Percentiles rank a stretch among this genome's conserved stretches.
These are phyloP conservation scores for Capsella bursapastoris DNA, from an alignment of 345 rosid species.

Conservation along the genomic window DNA sequence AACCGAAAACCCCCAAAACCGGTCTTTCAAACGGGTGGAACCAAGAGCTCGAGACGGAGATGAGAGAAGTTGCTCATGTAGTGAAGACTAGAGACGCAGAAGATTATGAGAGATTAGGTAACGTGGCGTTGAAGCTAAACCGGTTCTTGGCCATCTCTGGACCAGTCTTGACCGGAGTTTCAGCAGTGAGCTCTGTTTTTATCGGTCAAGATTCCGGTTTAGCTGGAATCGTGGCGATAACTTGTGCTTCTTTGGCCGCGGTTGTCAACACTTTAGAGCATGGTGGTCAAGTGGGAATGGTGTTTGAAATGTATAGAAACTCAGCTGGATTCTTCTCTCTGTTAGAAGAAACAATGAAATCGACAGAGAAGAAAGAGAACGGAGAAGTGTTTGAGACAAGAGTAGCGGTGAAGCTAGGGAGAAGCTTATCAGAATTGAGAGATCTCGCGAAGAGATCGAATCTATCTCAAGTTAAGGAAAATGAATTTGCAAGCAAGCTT, in stretches of 20 bases:
- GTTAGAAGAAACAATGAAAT: constrained; percentile 43
- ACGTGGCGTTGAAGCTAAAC: constrained; percentile 42
- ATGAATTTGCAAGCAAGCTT: constrained; percentile 51
- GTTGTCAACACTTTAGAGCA: constrained; percentile 46
- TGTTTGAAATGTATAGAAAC: constrained; percentile 51
- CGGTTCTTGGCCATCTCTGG: constrained; percentile 46
- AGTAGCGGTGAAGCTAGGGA: constrained; percentile 47
- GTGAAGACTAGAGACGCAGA: constrained; percentile 54
- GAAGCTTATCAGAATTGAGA: constrained; percentile 47
- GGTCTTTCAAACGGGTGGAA: constrained; percentile 40
- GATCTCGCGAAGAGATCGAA: constrained; percentile 42
- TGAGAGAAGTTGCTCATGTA: constrained; percentile 47
- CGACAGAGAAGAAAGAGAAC: constrained; percentile 39
- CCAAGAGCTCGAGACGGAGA: constrained; percentile 47
- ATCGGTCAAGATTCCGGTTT: constrained; percentile 41
- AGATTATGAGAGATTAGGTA: constrained; percentile 55
- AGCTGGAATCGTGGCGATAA: constrained; percentile 32
- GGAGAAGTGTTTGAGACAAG: constrained; percentile 46
- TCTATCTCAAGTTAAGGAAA: constrained; percentile 31
- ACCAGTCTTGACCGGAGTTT: constrained; percentile 42
- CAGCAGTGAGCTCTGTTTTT: constrained; percentile 41
- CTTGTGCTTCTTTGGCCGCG: constrained; percentile 41
- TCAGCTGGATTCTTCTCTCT: constrained; percentile 44
- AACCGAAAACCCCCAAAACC: not conserved
- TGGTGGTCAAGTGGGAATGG: constrained; percentile 52